phyloP scores from a whole-genome alignment of 306 rosid genomes.

The Arachis stenosperma region DNA sequence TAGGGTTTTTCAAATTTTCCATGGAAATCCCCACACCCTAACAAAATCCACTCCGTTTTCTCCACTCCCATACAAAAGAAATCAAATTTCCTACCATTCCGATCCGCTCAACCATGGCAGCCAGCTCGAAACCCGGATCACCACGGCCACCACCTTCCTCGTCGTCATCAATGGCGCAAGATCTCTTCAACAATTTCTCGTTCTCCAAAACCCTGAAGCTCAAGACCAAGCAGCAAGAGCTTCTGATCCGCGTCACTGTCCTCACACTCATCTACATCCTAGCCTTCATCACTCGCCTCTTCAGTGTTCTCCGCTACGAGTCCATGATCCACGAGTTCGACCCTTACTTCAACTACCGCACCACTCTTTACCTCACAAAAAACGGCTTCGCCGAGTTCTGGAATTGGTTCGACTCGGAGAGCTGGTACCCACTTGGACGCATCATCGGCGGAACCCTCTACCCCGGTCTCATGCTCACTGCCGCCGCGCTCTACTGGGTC shows the following conservation, averaged over 20 bases:
- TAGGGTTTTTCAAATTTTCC: conserved; percentile 30
- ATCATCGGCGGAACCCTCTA: conserved; percentile 95
- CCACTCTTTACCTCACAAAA: conserved; percentile 75
- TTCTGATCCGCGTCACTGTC: conserved; percentile 78
- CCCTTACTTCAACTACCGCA: conserved; percentile 96
- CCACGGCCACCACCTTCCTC: not conserved
- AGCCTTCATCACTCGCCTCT: conserved; percentile 93
- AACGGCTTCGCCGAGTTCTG: conserved; percentile 94
- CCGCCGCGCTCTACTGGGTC: conserved; percentile 72
- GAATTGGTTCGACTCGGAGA: conserved; percentile 98
- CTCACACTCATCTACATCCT: conserved; percentile 73
- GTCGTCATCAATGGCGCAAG: conserved; percentile 41
- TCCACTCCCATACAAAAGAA: not conserved
- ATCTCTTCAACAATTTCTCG: conserved; percentile 48
- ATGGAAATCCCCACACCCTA: conserved; percentile 36
- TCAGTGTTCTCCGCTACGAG: conserved; percentile 94
- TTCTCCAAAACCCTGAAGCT: conserved; percentile 67
- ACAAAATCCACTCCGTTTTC: not conserved
- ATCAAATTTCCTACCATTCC: not conserved
- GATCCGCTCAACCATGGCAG: conserved; percentile 29
- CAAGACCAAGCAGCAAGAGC: conserved; percentile 95
- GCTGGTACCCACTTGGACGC: conserved; percentile 96
- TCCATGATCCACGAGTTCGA: conserved; percentile 99
- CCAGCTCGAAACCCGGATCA: conserved; percentile 35
- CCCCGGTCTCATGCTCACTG: conserved; percentile 98